These are phyloP conservation scores for Euclidium syriacum DNA, from an alignment of 345 rosid genomes.

Conservation along the genomic window DNA sequence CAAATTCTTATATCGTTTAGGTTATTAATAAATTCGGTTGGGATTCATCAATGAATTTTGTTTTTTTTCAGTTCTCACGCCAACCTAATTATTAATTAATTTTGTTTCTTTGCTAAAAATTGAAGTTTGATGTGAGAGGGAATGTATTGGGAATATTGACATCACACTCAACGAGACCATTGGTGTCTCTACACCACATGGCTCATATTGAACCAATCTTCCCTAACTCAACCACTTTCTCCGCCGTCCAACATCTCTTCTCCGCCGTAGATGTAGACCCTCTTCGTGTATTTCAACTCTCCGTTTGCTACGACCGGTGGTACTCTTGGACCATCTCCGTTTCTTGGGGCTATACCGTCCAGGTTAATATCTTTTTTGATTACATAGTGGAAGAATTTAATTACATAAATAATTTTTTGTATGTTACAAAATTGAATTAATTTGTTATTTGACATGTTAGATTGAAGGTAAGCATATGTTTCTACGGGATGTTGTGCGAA, in stretches of 20 bases:
- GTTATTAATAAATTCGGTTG: no score
- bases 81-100: no score
- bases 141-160: slow-evolving; percentile 61
- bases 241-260: slow-evolving; percentile 48
- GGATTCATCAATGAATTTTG: no score
- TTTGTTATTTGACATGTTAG: slow-evolving; percentile 11
- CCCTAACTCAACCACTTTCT: slow-evolving; percentile 53
- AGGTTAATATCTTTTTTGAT: slow-evolving; percentile 29
- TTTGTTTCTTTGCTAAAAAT: no score
- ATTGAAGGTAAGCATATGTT: slow-evolving; percentile 33
- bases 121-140: slow-evolving; percentile 69
- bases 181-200: slow-evolving; percentile 75
- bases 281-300: slow-evolving; percentile 57
- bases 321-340: slow-evolving; percentile 76
- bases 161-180: slow-evolving; percentile 66
- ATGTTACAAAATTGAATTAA: neutral
- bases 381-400: no score
- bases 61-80: no score
- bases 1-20: no score
- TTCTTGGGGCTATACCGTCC: slow-evolving; percentile 84
- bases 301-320: slow-evolving; percentile 81
- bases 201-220: slow-evolving; percentile 58
- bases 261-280: slow-evolving; percentile 54
- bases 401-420: no score
- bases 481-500: slow-evolving; percentile 43